Evolutionary conservation across 176 grass and related monocot genomes (phyloP), one percentile per base, ranked within the genome.

Genomic region (Triticum urartu): DNA sequence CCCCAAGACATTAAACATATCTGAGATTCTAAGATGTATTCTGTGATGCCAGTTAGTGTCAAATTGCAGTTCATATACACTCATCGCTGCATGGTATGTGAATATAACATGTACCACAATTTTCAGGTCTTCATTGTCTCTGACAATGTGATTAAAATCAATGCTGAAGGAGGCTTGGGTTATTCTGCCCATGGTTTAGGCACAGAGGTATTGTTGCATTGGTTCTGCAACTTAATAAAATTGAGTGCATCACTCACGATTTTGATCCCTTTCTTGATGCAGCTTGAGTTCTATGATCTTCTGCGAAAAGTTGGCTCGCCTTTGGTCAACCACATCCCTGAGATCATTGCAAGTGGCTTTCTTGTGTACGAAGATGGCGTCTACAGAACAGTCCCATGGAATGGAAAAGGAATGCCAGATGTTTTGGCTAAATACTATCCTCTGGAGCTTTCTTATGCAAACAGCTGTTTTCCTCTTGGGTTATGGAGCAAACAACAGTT

Each of bases 281-380:
- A 99, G 94, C 92, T 99, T 80, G 88, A 99, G 79, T 99, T 99
- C 45, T 99, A 99, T 72, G 65, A 99, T 72, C 81, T 92, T 70
- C 90, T 99, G 47, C 59, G 28, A 82, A 95, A 86, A 78, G 45
- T 80, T 59, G 80, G 84, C 32, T 99, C 92, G 54, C 75, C 92
- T 75, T 86, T 99, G 88, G 91, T 87, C 70, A 87, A 88, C 67
- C 97, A 99, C 80, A 84, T 99, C 73, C 97, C 97, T 34, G 80
- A 92, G 68, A 86, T 99, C 69, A 81, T 99, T 45, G 97, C 97
- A 36, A 96, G 94, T 88, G 97, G 97, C 58, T 94, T 98, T 91
- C 84, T 98, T 79, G 84, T 92, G 59, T 79, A 84, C 63, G 79
- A 91, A 78, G 88, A 91, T 83, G 92, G 77, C 39, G 63, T 72